Conservation (phyloP, 805 yeast species). For the Kodamaea fukazawae region DNA sequence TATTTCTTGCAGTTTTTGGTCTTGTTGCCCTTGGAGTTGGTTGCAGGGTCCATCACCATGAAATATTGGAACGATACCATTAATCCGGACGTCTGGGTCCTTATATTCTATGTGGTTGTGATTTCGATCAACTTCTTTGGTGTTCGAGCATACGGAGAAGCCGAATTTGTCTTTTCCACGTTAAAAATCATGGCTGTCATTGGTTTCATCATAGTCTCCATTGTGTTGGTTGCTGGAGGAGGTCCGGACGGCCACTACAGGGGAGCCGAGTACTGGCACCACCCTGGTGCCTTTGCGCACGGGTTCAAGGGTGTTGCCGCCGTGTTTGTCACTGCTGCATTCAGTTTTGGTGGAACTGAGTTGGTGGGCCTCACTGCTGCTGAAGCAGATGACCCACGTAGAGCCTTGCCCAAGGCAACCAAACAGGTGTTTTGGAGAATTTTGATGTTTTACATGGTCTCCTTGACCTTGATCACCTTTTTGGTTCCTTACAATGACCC, state of each 20-base stretch:
- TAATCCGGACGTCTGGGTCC: slow-evolving; percentile 63
- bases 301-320: slow-evolving; percentile 44
- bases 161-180: slow-evolving; percentile 49
- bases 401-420: slow-evolving; percentile 38
- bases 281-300: slow-evolving; percentile 54
- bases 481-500: slow-evolving; percentile 23
- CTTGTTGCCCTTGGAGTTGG: slow-evolving; percentile 56
- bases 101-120: slow-evolving; percentile 50
- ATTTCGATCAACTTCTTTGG: slow-evolving; percentile 50
- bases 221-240: slow-evolving; percentile 52
- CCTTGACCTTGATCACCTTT: slow-evolving; percentile 24
- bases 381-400: slow-evolving; percentile 37
- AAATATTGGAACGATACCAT: slow-evolving; percentile 51
- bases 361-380: slow-evolving; percentile 43
- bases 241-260: slow-evolving; percentile 48
- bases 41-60: slow-evolving; percentile 58
- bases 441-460: slow-evolving; percentile 35
- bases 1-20: slow-evolving; percentile 57
- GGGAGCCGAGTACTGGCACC: slow-evolving; percentile 50
- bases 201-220: slow-evolving; percentile 47
- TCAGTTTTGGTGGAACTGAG: slow-evolving; percentile 42
- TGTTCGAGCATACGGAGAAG: slow-evolving; percentile 55
- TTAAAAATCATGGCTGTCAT: slow-evolving; percentile 48
- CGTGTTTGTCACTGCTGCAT: slow-evolving; percentile 42
- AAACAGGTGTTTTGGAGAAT: slow-evolving; percentile 45